Conservation (phyloP, 2,329 filamentous ascomycete species). For the Thielaviopsis populi region DNA sequence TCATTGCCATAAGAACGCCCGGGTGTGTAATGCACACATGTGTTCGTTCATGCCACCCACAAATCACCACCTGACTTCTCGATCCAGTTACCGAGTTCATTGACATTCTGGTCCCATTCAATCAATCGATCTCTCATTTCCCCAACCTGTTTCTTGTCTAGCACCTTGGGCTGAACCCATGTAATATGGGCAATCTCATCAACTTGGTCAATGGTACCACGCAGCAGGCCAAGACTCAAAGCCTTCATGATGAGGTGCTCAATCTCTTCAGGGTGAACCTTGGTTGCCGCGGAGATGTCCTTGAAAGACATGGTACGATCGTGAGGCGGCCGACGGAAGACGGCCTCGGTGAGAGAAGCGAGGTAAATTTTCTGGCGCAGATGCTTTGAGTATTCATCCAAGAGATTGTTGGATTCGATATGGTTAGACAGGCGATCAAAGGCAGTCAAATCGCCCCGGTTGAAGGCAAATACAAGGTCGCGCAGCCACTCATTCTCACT, state of each 20-base stretch:
- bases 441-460: conserved; percentile 77
- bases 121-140: conserved; percentile 76
- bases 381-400: conserved; percentile 66
- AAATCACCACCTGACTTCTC: conserved; percentile 87
- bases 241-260: conserved; percentile 99
- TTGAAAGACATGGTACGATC: conserved; percentile 87
- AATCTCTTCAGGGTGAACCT: conserved; percentile 80
- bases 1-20: conserved; percentile 11
- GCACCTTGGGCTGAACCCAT: conserved; percentile 97
- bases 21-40: background rate
- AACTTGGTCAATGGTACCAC: conserved; percentile 92
- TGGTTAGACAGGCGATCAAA: conserved; percentile 74
- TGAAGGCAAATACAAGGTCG: conserved; percentile 94
- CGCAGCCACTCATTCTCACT: conserved; percentile 74
- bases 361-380: conserved; percentile 96
- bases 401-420: conserved; percentile 63
- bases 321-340: conserved; percentile 90
- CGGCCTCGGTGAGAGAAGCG: conserved; percentile 85
- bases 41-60: conserved; percentile 57
- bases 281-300: conserved; percentile 81
- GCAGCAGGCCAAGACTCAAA: conserved; percentile 76
- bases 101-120: conserved; percentile 94
- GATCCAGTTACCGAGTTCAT: conserved; percentile 93
- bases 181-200: conserved; percentile 87
- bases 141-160: conserved; percentile 89